These are phyloP conservation scores for Elongisporangium undulatum DNA, from an alignment of 352 stramenopile genomes.

Conservation along the genomic window DNA sequence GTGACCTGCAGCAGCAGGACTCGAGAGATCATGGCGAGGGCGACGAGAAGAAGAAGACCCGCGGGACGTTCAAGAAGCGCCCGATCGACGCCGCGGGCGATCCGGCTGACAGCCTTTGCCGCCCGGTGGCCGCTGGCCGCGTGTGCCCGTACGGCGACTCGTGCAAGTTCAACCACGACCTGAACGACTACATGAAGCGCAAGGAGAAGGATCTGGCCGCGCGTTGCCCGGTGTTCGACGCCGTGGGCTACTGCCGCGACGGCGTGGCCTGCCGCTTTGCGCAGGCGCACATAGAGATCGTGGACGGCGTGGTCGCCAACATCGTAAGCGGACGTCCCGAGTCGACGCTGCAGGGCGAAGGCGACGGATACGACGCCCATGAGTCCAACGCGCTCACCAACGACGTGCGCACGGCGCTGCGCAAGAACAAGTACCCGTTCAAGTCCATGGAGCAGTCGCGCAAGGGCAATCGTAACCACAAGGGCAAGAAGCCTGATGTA, in stretches of 20 bases:
- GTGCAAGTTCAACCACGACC: conserved; percentile 88
- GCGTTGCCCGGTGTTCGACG: conserved; percentile 76
- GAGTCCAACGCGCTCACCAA: conserved; percentile 88
- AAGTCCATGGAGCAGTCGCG: conserved; percentile 55
- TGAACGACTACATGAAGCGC: conserved; percentile 79
- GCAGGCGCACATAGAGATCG: conserved; percentile 73
- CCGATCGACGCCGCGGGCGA: conserved; percentile 60
- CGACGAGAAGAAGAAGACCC: conserved; percentile 23
- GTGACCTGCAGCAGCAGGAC: conserved; percentile 6
- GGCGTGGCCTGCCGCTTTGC: conserved; percentile 92
- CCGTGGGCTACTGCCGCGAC: conserved; percentile 87
- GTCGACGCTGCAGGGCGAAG: conserved; percentile 21
- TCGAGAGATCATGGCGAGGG: conserved; percentile 9
- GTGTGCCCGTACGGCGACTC: conserved; percentile 62
- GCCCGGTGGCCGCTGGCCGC: conserved; percentile 53
- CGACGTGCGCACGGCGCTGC: conserved; percentile 73
- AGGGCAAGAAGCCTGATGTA: conserved; percentile 19
- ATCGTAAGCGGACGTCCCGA: conserved; percentile 33
- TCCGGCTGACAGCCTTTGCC: conserved; percentile 62
- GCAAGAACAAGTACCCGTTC: conserved; percentile 94
- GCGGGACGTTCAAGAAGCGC: conserved; percentile 85
- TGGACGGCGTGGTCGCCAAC: conserved; percentile 42
- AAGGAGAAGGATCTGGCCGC: conserved; percentile 79
- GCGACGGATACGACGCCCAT: conserved; percentile 22
- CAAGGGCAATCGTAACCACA: conserved; percentile 56